These are phyloP conservation scores for Juncus effusus DNA, from an alignment of 176 grass and related monocot genomes.

Conservation along the genomic window DNA sequence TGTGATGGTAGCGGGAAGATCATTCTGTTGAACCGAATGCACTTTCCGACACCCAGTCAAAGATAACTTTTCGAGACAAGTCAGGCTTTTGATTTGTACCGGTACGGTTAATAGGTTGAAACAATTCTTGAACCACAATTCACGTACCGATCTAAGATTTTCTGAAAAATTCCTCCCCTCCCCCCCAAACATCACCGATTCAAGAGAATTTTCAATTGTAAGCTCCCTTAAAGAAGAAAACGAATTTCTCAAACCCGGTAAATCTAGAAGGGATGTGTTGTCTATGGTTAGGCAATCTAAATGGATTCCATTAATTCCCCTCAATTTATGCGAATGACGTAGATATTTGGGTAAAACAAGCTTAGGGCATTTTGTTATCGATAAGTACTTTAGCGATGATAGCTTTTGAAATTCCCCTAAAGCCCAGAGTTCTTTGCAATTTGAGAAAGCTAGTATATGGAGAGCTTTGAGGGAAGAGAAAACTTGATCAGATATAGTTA, in stretches of 20 bases:
- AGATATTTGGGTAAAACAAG: not conserved
- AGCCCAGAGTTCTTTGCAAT: not conserved
- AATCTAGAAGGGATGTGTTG: conserved; percentile 16
- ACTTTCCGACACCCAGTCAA: too few species aligned
- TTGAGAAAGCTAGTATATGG: not conserved
- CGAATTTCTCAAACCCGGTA: conserved; percentile 14
- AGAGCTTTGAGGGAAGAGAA: not conserved
- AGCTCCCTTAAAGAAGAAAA: not conserved
- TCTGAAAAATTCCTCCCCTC: too few species aligned
- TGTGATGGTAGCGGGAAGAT: too few species aligned
- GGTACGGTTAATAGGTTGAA: too few species aligned
- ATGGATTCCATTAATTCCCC: not conserved
- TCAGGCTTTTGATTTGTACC: too few species aligned
- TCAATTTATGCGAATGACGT: not conserved
- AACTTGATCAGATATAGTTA: not conserved
- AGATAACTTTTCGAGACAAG: too few species aligned
- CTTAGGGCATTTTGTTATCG: not conserved
- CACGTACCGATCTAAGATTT: too few species aligned
- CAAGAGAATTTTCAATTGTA: not conserved
- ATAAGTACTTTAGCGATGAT: not conserved
- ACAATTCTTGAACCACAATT: too few species aligned
- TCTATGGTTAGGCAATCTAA: not conserved
- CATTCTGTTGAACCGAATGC: too few species aligned
- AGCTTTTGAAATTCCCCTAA: not conserved
- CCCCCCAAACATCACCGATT: not conserved